These are phyloP conservation scores for Fomitopsis schrenkii DNA, from an alignment of 1,284 basidiomycete species.

Conservation along the genomic window DNA sequence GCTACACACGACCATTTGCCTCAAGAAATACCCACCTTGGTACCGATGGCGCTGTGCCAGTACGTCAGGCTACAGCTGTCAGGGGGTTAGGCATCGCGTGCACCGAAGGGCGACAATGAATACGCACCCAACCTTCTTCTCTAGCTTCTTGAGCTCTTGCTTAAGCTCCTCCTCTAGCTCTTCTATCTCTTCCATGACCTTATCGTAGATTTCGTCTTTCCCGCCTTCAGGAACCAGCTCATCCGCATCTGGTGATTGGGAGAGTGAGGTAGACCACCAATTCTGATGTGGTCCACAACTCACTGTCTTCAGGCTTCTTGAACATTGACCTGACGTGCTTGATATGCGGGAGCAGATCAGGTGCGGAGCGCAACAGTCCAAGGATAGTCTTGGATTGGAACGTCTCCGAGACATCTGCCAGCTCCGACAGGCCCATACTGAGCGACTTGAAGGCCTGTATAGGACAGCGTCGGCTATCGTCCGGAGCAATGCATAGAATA, in stretches of 20 bases:
- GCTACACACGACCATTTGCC: background rate
- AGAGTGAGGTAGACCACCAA: background rate
- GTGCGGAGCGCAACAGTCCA: conserved; percentile 75
- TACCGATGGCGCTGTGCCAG: conserved; percentile 84
- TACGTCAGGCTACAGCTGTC: conserved; percentile 55
- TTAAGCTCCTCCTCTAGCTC: conserved; percentile 72
- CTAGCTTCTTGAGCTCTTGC: conserved; percentile 54
- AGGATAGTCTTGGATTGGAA: conserved; percentile 78
- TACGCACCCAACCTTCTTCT: conserved; percentile 54
- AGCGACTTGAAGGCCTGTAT: conserved; percentile 73
- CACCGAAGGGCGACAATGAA: background rate
- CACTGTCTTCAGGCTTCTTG: conserved; percentile 61
- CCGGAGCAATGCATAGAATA: background rate
- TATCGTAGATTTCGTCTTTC: conserved; percentile 84
- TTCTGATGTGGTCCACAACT: background rate
- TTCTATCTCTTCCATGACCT: conserved; percentile 64
- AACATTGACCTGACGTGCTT: conserved; percentile 76
- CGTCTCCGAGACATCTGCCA: conserved; percentile 61
- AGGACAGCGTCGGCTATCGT: conserved; percentile 3
- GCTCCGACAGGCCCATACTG: conserved; percentile 58
- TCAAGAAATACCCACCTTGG: conserved; percentile 48
- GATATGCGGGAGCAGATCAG: conserved; percentile 70
- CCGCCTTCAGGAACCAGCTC: conserved; percentile 74
- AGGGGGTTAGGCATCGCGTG: background rate
- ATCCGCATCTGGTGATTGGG: conserved; percentile 41